phyloP scores from a whole-genome alignment of 2,329 filamentous ascomycete genomes.

The Alternaria hordeiaustralica region DNA sequence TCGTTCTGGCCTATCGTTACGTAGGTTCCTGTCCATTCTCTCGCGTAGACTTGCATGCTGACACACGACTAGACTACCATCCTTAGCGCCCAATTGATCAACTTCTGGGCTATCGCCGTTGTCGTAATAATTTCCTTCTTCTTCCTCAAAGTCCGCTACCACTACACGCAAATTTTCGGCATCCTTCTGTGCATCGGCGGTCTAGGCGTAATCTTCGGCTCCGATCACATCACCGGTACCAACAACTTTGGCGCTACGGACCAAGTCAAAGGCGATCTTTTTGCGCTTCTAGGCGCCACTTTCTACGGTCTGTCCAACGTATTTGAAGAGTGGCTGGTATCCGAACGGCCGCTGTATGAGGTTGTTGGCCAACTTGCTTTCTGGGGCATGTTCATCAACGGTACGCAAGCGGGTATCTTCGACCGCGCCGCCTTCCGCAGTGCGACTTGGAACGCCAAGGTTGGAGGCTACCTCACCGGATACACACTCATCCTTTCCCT shows the following conservation, averaged over 20 bases:
- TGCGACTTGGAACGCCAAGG: constrained; percentile 53
- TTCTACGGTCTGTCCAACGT: constrained; percentile 92
- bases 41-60: background rate
- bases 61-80: constrained; percentile 73
- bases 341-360: constrained; percentile 85
- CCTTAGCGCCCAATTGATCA: constrained; percentile 90
- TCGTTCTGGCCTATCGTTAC: constrained; percentile 85
- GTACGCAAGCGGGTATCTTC: constrained; percentile 88
- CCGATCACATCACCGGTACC: constrained; percentile 80
- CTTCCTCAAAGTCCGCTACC: constrained; percentile 87
- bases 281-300: constrained; percentile 85
- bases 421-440: constrained; percentile 73
- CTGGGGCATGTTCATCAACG: constrained; percentile 90
- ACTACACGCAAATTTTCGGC: constrained; percentile 80
- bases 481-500: constrained; percentile 83
- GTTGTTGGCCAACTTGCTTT: constrained; percentile 90
- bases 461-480: constrained; percentile 84
- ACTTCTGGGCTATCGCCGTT: constrained; percentile 97
- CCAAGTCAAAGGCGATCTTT: constrained; percentile 88
- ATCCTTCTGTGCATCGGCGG: constrained; percentile 92
- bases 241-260: constrained; percentile 73
- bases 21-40: constrained; percentile 17
- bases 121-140: constrained; percentile 86
- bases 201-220: constrained; percentile 84
- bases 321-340: constrained; percentile 93